Evolutionary conservation across 169 alveolate species (phyloP), one percentile per base, ranked within the genome.

Genomic region (Plasmodium berghei): DNA sequence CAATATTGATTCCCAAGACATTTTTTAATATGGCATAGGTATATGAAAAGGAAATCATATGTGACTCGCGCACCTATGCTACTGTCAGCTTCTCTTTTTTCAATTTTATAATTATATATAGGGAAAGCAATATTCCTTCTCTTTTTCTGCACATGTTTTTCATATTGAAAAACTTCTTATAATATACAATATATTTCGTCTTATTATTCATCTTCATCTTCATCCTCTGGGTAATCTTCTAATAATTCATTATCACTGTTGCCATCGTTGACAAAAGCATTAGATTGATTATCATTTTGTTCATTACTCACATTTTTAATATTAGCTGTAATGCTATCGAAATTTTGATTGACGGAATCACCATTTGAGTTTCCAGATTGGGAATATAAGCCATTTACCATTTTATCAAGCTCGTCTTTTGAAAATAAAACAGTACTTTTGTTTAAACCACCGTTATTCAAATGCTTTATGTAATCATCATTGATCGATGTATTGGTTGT

Each of bases 321-420:
- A 34, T 34, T 34, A 34, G 42, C 5, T 34, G 42, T 5, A 4
- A 34, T 34, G 42, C 0, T 34, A 34, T 34, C 42, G 1, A 34
- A 34, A 34, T 34, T 3, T 34, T 3, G 1, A 3, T 34, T 34
- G 42, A 8, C 42, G 1, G 42, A 34, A 8, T 5, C 5, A 34
- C 42, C 42, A 34, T 34, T 34, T 34, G 42, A 34, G 42, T 34
- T 34, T 34, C 42, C 42, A 34, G 42, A 34, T 34, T 34, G 8
- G 8, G 42, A 34, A 34, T 34, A 34, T 34, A 3, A 3, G 5
- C 42, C 42, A 28, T 77, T 77, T 56, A 77, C 89, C 75, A 77
- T 63, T 6, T 63, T 54, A 22, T 77, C 89, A 40, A 77, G 89
- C 5, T 77, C 70, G 2, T 77, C 89, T 55, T 77, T 77, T 9